Percentiles rank a stretch among this genome's conserved stretches.
phyloP scores from a whole-genome alignment of 106 monocot genomes.

The Acanthochlamys bracteata region DNA sequence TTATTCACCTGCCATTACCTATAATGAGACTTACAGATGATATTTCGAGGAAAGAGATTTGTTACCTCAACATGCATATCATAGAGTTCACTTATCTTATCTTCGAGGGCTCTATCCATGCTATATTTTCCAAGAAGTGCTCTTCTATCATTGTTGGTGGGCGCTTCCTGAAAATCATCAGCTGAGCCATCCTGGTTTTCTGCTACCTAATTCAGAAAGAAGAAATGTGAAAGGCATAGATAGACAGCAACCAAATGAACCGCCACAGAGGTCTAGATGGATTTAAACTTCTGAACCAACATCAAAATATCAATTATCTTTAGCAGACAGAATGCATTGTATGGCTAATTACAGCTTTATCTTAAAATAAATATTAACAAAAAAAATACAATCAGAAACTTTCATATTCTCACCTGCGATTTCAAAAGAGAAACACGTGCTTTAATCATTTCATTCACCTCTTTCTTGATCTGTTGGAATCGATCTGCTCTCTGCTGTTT shows the following conservation, averaged over 20 bases:
- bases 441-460: constrained; percentile 85
- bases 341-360: no score
- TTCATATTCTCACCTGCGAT: constrained; percentile 41
- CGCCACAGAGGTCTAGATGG: no score
- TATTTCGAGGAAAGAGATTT: neutral
- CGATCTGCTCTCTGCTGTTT: constrained; percentile 74
- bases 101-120: constrained; percentile 79
- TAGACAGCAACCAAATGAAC: neutral
- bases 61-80: constrained; percentile 96
- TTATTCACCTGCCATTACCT: no score
- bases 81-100: constrained; percentile 92
- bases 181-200: constrained; percentile 58
- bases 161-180: constrained; percentile 69
- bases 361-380: neutral
- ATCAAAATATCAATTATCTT: no score
- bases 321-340: no score
- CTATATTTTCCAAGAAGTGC: constrained; percentile 40
- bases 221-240: neutral
- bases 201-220: constrained; percentile 31
- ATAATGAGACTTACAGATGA: neutral
- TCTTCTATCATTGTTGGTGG: constrained; percentile 42
- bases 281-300: no score
- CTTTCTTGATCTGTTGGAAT: constrained; percentile 75
- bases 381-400: neutral
- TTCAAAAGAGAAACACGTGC: constrained; percentile 36